Conservation (phyloP, 1,139 yeast genomes). For the Lodderomyces theae region DNA sequence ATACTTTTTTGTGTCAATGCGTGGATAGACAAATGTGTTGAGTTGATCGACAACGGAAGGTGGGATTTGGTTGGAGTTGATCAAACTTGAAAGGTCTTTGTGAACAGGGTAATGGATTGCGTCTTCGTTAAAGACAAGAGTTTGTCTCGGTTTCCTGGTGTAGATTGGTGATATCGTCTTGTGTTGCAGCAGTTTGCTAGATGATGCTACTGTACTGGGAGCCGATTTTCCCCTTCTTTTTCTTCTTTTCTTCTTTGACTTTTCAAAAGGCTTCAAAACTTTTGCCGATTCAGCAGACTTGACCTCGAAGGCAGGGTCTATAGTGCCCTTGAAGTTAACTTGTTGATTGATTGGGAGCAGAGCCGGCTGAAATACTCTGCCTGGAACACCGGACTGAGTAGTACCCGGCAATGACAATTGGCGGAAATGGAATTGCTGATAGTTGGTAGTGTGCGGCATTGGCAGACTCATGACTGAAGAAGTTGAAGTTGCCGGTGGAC, state of each 20-base stretch:
- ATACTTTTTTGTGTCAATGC: slow-evolving; percentile 59
- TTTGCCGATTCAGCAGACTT: not conserved
- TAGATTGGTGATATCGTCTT: slow-evolving; percentile 7
- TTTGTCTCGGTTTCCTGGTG: slow-evolving; percentile 6
- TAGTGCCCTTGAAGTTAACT: no score
- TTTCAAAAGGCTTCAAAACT: not conserved
- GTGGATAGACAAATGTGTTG: slow-evolving; percentile 23
- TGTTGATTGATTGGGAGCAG: no score
- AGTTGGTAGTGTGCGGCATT: not conserved
- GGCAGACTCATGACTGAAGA: not conserved
- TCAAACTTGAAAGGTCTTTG: not conserved
- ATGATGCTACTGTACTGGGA: not conserved
- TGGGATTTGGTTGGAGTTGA: slow-evolving; percentile 4
- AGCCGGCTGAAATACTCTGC: no score
- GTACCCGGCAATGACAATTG: not conserved
- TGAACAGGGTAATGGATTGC: slow-evolving; percentile 13
- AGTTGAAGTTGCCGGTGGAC: not conserved
- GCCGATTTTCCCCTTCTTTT: slow-evolving; percentile 5
- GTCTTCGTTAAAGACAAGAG: slow-evolving; percentile 2
- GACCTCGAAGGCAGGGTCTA: no score
- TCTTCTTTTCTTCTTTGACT: not conserved
- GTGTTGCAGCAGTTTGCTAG: not conserved
- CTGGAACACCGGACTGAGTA: no score
- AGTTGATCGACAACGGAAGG: slow-evolving; percentile 6
- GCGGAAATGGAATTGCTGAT: not conserved